Evolutionary conservation across 2,329 filamentous ascomycete genomes (phyloP), one percentile per base, ranked within the genome.

Genomic region (Sporothrix euskadiensis): DNA sequence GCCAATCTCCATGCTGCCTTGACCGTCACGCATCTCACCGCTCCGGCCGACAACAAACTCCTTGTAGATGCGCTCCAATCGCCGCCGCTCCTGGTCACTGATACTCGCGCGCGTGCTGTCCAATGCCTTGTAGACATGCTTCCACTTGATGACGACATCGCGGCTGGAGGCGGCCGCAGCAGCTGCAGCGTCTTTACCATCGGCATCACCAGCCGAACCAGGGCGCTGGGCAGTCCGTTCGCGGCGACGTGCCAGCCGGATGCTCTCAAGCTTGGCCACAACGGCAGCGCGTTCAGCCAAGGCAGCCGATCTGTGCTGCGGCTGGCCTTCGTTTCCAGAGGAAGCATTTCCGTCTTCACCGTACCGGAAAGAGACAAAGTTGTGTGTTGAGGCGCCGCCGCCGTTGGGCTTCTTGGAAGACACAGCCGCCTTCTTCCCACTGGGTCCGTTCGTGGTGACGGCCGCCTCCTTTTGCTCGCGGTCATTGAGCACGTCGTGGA

Each of bases 11-110:
- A 91, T 97, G 73, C 92, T 92, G 0, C 92, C 94, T 82, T 98
- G 93, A 1, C 96, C 96, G 81, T 92, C 95, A 74, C 91, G 93
- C 93, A 99, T 94, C 84, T 98, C 94, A 8, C 96, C 96, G 81
- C 94, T 97, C 77, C 96, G 87, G 0, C 94, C 94, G 4, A 93
- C 92, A 0, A 98, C 91, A 84, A 99, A 99, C 83, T 99, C 96
- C 19, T 87, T 86, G 80, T 99, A 99, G 75, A 99, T 98, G 56
- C 88, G 88, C 78, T 89, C 87, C 76, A 99, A 82, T 74, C 95
- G 85, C 75, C 84, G 86, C 78, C 90, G 88, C 83, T 99, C 96
- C 74, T 94, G 88, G 3, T 85, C 84, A 79, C 92, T 93, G 77
- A 98, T 97, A 81, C 93, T 97, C 30, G 93, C 89, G 76, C 94